Percentiles rank a stretch among this genome's conserved stretches.
phyloP scores from a whole-genome alignment of 805 yeast species.

The Candida ulmi region DNA sequence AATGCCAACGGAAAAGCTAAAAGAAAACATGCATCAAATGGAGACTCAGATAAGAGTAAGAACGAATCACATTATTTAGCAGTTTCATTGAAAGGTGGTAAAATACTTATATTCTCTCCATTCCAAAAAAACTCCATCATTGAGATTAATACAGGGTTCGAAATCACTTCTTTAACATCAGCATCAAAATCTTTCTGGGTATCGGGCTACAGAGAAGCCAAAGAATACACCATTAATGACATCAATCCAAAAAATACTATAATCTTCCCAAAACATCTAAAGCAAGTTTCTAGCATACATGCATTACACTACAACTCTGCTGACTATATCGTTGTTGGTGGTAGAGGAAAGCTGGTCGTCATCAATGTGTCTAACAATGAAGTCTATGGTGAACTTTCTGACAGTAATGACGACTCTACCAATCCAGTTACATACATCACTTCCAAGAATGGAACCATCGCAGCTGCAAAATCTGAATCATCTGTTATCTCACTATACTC shows the following conservation, averaged over 20 bases:
- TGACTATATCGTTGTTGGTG: neutral
- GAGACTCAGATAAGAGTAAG: slow-evolving; percentile 6
- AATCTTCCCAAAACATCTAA: neutral
- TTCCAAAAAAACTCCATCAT: slow-evolving; percentile 30
- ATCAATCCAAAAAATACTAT: slow-evolving; percentile 6
- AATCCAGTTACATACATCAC: slow-evolving; percentile 21
- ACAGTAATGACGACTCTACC: neutral
- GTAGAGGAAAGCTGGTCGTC: neutral
- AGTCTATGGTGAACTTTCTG: neutral
- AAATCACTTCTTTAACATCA: slow-evolving; percentile 22
- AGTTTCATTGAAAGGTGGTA: slow-evolving; percentile 31
- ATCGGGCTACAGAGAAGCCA: slow-evolving; percentile 19
- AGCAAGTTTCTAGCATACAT: neutral
- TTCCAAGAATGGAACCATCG: slow-evolving; percentile 27
- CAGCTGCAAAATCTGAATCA: slow-evolving; percentile 16
- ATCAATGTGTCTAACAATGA: neutral
- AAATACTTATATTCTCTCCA: slow-evolving; percentile 40
- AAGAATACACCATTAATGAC: slow-evolving; percentile 12
- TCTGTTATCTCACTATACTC: neutral
- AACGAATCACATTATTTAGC: slow-evolving; percentile 22
- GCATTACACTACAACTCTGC: neutral
- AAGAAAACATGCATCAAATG: slow-evolving; percentile 19
- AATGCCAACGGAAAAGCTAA: slow-evolving; percentile 17
- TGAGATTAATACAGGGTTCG: slow-evolving; percentile 27
- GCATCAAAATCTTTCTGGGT: slow-evolving; percentile 25